These are phyloP conservation scores for Meira nashicola DNA, from an alignment of 1,284 basidiomycete species.

Conservation along the genomic window DNA sequence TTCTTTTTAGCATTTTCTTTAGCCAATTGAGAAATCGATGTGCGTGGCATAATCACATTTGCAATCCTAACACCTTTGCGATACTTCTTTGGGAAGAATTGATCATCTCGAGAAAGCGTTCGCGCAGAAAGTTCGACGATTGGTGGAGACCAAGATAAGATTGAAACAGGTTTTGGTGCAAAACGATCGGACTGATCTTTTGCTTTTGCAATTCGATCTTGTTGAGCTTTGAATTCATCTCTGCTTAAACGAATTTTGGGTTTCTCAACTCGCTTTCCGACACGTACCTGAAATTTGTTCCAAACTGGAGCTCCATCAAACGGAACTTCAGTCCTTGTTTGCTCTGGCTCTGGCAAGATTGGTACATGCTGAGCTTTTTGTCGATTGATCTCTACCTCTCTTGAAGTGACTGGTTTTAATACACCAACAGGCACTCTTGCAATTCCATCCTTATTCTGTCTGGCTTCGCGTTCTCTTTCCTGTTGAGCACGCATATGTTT, in stretches of 20 bases:
- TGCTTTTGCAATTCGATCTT: conserved; percentile 3
- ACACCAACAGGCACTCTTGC: conserved; percentile 3
- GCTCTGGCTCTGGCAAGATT: conserved; percentile 19
- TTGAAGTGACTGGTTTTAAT: conserved; percentile 4
- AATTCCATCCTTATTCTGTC: neutral
- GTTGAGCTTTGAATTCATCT: conserved; percentile 4
- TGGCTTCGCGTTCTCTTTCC: neutral
- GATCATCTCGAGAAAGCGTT: conserved; percentile 40
- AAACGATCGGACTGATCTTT: conserved; percentile 3
- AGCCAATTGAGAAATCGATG: neutral
- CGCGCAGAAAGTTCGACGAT: conserved; percentile 26
- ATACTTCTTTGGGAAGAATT: conserved; percentile 42
- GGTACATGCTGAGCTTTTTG: neutral
- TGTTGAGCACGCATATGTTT: neutral
- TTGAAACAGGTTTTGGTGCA: conserved; percentile 17
- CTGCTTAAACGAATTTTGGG: neutral
- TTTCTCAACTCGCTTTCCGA: conserved; percentile 18
- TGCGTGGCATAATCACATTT: neutral
- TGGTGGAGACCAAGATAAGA: conserved; percentile 42
- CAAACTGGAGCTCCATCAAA: conserved; percentile 37
- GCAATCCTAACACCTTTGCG: conserved; percentile 34
- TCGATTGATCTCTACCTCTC: neutral
- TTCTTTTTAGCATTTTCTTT: neutral
- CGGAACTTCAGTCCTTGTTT: conserved; percentile 25
- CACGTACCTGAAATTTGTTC: conserved; percentile 32